A percentile compares a stretch with the other conserved stretches of the same genome.
phyloP scores from a whole-genome alignment of 1,284 basidiomycete species.

The Ceratobasidium sp. region DNA sequence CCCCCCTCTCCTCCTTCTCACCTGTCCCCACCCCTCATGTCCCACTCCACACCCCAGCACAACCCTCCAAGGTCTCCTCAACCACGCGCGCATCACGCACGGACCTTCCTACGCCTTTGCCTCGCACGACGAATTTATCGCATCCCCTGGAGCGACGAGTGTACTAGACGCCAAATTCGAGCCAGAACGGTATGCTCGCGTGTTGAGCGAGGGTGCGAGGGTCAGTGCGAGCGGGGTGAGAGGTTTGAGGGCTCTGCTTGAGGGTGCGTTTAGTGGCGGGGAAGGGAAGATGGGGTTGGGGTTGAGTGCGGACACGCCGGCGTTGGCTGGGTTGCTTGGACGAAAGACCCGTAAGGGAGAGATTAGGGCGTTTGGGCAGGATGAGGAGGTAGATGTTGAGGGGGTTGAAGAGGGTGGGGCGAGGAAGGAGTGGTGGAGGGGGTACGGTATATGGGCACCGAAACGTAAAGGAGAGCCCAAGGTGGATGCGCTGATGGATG shows the following conservation, averaged over 20 bases:
- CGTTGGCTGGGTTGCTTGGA: conserved; percentile 37
- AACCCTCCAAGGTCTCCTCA: conserved; percentile 40
- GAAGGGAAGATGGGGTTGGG: conserved; percentile 17
- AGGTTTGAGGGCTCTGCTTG: conserved; percentile 29
- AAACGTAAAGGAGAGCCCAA: neutral
- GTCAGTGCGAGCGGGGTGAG: conserved; percentile 22
- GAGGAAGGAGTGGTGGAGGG: conserved; percentile 9
- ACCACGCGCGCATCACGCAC: conserved; percentile 38
- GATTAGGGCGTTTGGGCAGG: conserved; percentile 36
- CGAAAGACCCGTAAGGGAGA: conserved; percentile 22
- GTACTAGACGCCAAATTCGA: conserved; percentile 14
- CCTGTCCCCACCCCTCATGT: conserved; percentile 29
- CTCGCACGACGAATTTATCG: conserved; percentile 36
- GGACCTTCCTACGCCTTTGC: conserved; percentile 23
- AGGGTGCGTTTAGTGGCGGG: conserved; percentile 22
- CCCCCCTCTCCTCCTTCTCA: conserved; percentile 30
- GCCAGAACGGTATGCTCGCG: conserved; percentile 23
- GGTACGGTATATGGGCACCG: conserved; percentile 21
- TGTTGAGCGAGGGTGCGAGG: neutral
- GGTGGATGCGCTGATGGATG: neutral
- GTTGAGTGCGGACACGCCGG: conserved; percentile 27
- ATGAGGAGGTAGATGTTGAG: conserved; percentile 36
- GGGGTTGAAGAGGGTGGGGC: conserved; percentile 1
- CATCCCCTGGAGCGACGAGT: neutral
- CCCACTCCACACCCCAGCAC: conserved; percentile 31